Base-by-base conservation (phyloP, 2,329 filamentous ascomycete species). In the Pezicula radicicola region DNA sequence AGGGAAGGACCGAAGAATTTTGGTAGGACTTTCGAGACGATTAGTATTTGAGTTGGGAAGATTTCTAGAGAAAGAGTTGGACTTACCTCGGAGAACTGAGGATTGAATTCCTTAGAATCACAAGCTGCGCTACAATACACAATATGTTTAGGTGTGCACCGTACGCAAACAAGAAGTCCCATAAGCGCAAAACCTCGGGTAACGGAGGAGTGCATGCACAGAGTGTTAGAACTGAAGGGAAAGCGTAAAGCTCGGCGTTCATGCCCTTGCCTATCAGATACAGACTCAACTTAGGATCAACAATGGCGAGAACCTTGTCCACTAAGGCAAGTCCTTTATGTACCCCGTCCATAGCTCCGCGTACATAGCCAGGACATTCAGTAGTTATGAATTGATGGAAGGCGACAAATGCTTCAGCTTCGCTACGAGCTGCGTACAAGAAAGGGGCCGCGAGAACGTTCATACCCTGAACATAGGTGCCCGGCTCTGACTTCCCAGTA, bases 401-500 rank as follows among this genome's bases (percentile, higher is more conserved):
- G 2, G 91, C 87, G 5, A 90, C 87, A 63, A 96, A 99, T 2
- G 94, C 94, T 72, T 99, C 92, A 6, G 92, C 88, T 72, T 99
- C 94, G 68, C 91, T 96, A 52, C 91, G 86, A 1, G 94, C 92
- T 5, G 91, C 91, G 68, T 99, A 99, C 43, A 99, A 78, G 66
- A 99, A 97, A 0, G 94, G 94, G 1, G 94, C 94, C 9, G 92
- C 93, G 15, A 99, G 81, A 39, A 99, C 94, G 67, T 99, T 99
- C 93, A 99, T 97, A 60, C 94, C 94, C 71, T 99, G 94, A 2
- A 99, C 93, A 63, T 99, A 99, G 39, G 89, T 92, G 30, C 91
- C 90, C 10, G 89, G 81, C 61, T 90, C 87, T 30, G 75, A 72
- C 3, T 74, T 75, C 52, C 79, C 80, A 6, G 76, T 75, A 56